Conservation (phyloP, 345 rosid species). For the Rhodomyrtus tomentosa region DNA sequence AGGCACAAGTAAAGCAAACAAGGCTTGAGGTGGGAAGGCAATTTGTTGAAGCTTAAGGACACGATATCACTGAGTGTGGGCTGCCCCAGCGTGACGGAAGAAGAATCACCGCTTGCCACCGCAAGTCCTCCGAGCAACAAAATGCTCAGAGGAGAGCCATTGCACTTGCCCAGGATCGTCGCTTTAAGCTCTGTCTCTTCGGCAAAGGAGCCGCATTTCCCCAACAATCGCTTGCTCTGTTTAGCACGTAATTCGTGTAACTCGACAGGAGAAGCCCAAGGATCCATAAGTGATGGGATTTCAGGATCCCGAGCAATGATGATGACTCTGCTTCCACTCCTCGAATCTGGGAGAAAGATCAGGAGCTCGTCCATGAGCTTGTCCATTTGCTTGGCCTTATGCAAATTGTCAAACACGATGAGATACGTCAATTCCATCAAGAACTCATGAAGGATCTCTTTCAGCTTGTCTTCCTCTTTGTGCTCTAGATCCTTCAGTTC, state of each 20-base stretch:
- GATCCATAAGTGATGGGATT: not conserved
- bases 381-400: not conserved
- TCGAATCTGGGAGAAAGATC: not conserved
- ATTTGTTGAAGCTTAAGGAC: too few species aligned
- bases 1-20: too few species aligned
- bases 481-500: not conserved
- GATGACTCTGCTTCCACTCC: not conserved
- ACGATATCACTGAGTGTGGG: too few species aligned
- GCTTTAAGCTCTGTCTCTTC: not conserved
- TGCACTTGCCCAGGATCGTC: not conserved
- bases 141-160: not conserved
- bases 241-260: not conserved
- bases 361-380: not conserved
- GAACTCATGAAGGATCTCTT: not conserved
- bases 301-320: not conserved
- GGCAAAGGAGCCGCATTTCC: not conserved
- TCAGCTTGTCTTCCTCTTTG: not conserved
- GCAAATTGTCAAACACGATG: not conserved
- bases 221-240: not conserved
- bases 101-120: too few species aligned
- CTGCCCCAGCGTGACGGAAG: too few species aligned
- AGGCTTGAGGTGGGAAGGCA: too few species aligned
- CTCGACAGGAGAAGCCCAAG: not conserved
- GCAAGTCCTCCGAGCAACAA: not conserved
- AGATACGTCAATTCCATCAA: constrained; percentile 5